Evolutionary conservation across 331 rosid species (phyloP), one percentile per base, ranked within the genome.

Genomic region (Acacia concinna): DNA sequence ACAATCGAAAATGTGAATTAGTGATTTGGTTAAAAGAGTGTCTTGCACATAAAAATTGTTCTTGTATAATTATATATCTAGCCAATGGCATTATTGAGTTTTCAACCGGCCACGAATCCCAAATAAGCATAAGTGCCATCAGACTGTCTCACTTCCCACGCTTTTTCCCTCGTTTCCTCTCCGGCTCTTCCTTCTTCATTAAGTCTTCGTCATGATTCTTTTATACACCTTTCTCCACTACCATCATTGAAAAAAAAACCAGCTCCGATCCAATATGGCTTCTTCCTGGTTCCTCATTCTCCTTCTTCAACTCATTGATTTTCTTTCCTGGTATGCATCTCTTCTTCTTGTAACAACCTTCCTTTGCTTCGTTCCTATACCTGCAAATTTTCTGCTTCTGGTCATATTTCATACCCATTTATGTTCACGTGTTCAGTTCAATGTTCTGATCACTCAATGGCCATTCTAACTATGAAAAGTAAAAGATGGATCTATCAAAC

Each of bases 251-350:
- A 37, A 5, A 1, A 51, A 59, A 12, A 12, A 68, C 52, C 32
- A 3, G 65, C 34, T 68, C 41, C 37, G 31, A 15, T 74, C 43
- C 35, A 4, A 59, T 1, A 88, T 90, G 95, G 47, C 75, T 67
- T 54, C 49, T 75, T 35, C 62, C 11, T 84, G 72, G 80, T 18
- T 85, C 78, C 82, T 84, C 84, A 78, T 74, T 27, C 82, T 85
- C 2, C 47, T 75, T 4, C 75, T 86, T 11, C 73, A 54, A n/a
- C 68, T 74, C 85, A 8, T 91, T 51, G n/a, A 71, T 68, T 84
- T 78, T 75, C 65, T 89, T 27, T 88, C 91, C 59, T 91, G 91
- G 95, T 90, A 85, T 14, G 54, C 37, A 6, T 32, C n/a, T n/a
- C n/a, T 3, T 11, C 6, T 40, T 21, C 6, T 21, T 18, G 57